These are phyloP conservation scores for Hypoxylon sp. DNA, from an alignment of 2,329 filamentous ascomycete species.

Conservation along the genomic window DNA sequence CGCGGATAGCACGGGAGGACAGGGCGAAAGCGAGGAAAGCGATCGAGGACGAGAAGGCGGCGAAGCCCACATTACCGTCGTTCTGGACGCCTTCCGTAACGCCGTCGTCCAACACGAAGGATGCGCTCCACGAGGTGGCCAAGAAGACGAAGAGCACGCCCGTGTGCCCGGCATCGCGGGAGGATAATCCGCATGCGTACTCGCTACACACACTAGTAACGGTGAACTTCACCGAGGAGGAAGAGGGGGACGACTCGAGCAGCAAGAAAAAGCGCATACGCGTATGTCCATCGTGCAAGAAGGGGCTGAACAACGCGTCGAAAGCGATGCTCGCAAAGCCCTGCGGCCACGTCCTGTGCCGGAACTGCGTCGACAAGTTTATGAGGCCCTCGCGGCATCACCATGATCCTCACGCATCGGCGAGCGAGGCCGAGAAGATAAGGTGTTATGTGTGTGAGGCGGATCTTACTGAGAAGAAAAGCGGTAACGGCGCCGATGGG, in stretches of 20 bases:
- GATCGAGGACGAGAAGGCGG: constrained; percentile 79
- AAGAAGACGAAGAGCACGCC: constrained; percentile 77
- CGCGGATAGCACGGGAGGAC: constrained; percentile 78
- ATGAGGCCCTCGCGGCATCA: constrained; percentile 69
- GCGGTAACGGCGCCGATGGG: constrained; percentile 50
- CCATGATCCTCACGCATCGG: constrained; percentile 67
- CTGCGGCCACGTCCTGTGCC: constrained; percentile 93
- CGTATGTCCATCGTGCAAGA: constrained; percentile 89
- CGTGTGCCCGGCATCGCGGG: constrained; percentile 80
- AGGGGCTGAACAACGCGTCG: constrained; percentile 83
- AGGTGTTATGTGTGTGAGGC: constrained; percentile 90
- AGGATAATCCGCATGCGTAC: constrained; percentile 77
- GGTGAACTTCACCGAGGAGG: constrained; percentile 83
- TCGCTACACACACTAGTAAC: constrained; percentile 83
- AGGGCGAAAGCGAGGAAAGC: constrained; percentile 77
- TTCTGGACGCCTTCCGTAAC: constrained; percentile 95
- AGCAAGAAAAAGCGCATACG: constrained; percentile 57
- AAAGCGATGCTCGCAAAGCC: constrained; percentile 87
- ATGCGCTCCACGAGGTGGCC: constrained; percentile 68
- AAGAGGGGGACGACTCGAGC: constrained; percentile 59
- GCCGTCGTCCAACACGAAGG: constrained; percentile 73
- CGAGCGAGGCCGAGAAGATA: constrained; percentile 60
- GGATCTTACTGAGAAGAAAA: constrained; percentile 72
- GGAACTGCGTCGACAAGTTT: constrained; percentile 86
- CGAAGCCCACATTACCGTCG: constrained; percentile 80